Evolutionary conservation across 2,329 filamentous ascomycete genomes (phyloP).

Genomic region (Lasiodiplodia sp.): DNA sequence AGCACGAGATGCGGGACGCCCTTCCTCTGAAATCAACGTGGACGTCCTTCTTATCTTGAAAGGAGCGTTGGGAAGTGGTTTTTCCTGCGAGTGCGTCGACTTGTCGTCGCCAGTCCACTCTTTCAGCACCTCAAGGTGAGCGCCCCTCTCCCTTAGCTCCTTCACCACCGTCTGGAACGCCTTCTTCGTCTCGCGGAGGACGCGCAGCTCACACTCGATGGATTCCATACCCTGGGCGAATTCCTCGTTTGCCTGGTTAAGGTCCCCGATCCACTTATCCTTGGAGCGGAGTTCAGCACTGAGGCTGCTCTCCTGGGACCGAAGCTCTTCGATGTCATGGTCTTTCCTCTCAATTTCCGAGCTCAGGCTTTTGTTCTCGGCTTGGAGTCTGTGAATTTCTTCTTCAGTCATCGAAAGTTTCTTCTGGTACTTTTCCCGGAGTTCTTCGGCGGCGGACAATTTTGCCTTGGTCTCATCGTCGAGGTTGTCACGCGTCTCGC

Average conservation of each 20-base stretch:
- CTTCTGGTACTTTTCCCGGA: constrained; percentile 43
- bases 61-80: constrained; percentile 14
- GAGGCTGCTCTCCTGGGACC: constrained; percentile 37
- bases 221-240: constrained; percentile 38
- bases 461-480: constrained; percentile 44
- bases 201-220: constrained; percentile 41
- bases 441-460: constrained; percentile 38
- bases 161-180: constrained; percentile 42
- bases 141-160: constrained; percentile 40
- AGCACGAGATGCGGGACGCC: neutral
- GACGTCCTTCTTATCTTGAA: constrained; percentile 5
- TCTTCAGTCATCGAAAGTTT: constrained; percentile 41
- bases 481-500: constrained; percentile 38
- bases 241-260: constrained; percentile 38
- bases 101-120: constrained; percentile 35
- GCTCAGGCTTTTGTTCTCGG: constrained; percentile 34
- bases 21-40: constrained; percentile 11
- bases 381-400: constrained; percentile 25
- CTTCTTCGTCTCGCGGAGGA: constrained; percentile 42
- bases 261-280: constrained; percentile 39
- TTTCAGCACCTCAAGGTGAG: constrained; percentile 37
- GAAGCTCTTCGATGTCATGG: constrained; percentile 38
- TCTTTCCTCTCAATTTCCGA: constrained; percentile 41
- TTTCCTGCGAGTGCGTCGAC: neutral
- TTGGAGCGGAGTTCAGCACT: constrained; percentile 37